Conservation (phyloP, 2,329 filamentous ascomycete genomes). For the Aspergillus proliferans region DNA sequence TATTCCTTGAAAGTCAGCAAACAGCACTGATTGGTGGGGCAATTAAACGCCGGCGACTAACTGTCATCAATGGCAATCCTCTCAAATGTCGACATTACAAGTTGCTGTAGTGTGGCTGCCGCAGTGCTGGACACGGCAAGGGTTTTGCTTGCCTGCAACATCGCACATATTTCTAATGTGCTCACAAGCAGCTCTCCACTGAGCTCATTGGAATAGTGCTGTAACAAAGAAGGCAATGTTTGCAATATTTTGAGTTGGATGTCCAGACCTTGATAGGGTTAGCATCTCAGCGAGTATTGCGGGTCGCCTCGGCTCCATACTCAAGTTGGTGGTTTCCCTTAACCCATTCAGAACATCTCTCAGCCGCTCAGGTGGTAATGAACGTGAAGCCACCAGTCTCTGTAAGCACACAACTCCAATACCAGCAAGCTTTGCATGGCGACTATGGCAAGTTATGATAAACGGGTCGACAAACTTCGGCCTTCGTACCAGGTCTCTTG, state of each 20-base stretch:
- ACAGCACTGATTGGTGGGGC: neutral
- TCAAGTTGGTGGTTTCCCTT: constrained; percentile 67
- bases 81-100: constrained; percentile 88
- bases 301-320: constrained; percentile 42
- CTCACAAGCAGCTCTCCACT: constrained; percentile 74
- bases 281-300: constrained; percentile 10
- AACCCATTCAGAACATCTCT: constrained; percentile 84
- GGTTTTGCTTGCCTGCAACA: constrained; percentile 85
- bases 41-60: constrained; percentile 35
- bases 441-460: constrained; percentile 83
- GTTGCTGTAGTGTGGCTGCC: constrained; percentile 89
- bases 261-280: constrained; percentile 55
- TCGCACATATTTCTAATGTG: constrained; percentile 83
- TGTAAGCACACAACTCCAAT: constrained; percentile 87
- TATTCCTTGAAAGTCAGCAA: constrained; percentile 15
- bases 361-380: constrained; percentile 70
- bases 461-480: constrained; percentile 88
- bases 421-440: constrained; percentile 81
- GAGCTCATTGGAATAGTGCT: constrained; percentile 80
- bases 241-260: constrained; percentile 95
- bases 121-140: constrained; percentile 92
- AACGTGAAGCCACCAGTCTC: constrained; percentile 74
- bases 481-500: constrained; percentile 70
- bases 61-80: constrained; percentile 79
- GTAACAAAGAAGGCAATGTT: constrained; percentile 77